Conservation (phyloP, 208 protist genomes). For the Spongospora subterranea region DNA sequence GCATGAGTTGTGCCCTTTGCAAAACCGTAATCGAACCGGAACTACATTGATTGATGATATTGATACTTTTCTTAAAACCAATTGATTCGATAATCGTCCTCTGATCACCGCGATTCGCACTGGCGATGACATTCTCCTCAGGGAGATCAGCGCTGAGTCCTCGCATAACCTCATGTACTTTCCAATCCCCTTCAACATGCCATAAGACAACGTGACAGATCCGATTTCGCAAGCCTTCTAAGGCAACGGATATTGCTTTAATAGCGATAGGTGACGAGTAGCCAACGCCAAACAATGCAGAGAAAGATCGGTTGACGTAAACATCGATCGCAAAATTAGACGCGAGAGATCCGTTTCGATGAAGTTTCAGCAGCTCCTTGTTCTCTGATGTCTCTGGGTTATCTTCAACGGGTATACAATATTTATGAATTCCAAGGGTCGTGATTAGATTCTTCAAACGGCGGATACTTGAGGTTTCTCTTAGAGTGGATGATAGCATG, state of each 20-base stretch:
- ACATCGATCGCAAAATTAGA: conserved; percentile 3
- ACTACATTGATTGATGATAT: neutral
- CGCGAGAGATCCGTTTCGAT: neutral
- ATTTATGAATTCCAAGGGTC: neutral
- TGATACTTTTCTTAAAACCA: neutral
- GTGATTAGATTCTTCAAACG: neutral
- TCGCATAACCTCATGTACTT: neutral
- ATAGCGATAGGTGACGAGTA: neutral
- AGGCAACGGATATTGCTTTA: neutral
- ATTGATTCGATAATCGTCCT: neutral
- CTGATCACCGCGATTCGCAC: neutral
- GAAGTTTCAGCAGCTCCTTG: neutral
- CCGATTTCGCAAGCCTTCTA: neutral
- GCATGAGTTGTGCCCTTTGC: neutral
- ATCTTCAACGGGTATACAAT: no score
- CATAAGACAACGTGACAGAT: neutral
- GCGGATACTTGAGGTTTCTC: neutral
- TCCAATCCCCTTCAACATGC: neutral
- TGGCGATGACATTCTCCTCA: neutral
- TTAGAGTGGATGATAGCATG: neutral
- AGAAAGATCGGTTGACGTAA: neutral
- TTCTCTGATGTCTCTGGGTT: neutral
- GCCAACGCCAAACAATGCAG: conserved; percentile 17
- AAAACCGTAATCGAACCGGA: neutral
- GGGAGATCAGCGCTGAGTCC: neutral